These are phyloP conservation scores for Madurella fahalii DNA, from an alignment of 2,329 filamentous ascomycete species.

Conservation along the genomic window DNA sequence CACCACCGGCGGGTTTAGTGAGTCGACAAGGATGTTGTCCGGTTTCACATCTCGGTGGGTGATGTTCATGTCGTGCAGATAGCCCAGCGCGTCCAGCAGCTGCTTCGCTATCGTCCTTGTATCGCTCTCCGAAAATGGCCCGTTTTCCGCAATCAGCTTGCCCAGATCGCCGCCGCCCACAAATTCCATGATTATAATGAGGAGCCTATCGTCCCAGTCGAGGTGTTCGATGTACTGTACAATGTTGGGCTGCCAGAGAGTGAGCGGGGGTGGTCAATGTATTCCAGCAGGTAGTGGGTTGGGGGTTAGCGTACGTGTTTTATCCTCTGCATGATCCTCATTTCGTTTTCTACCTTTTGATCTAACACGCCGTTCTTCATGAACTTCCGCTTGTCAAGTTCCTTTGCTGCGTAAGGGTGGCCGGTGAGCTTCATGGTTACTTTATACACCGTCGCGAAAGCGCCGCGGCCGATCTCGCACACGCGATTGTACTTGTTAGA, in stretches of 20 bases:
- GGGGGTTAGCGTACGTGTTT: slow-evolving; percentile 62
- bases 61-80: slow-evolving; percentile 82
- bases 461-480: slow-evolving; percentile 80
- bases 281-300: not conserved
- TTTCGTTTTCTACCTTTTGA: slow-evolving; percentile 92
- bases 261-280: not conserved
- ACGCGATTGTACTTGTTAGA: slow-evolving; percentile 80
- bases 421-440: slow-evolving; percentile 83
- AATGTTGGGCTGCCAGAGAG: slow-evolving; percentile 64
- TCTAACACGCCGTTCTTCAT: slow-evolving; percentile 89
- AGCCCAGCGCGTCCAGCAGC: slow-evolving; percentile 75
- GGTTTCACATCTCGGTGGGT: slow-evolving; percentile 99
- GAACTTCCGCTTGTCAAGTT: slow-evolving; percentile 87
- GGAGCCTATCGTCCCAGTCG: slow-evolving; percentile 73
- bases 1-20: slow-evolving; percentile 67
- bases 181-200: slow-evolving; percentile 98
- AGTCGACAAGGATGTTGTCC: slow-evolving; percentile 88
- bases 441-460: slow-evolving; percentile 91
- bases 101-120: slow-evolving; percentile 71
- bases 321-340: slow-evolving; percentile 88
- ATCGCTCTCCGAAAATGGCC: slow-evolving; percentile 61
- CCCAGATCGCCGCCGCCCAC: slow-evolving; percentile 80
- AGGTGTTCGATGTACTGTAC: slow-evolving; percentile 88
- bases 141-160: slow-evolving; percentile 59
- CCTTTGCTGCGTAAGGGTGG: slow-evolving; percentile 82